Conservation (phyloP, 2,329 filamentous ascomycete genomes). For the Sclerotinia glacialis region DNA sequence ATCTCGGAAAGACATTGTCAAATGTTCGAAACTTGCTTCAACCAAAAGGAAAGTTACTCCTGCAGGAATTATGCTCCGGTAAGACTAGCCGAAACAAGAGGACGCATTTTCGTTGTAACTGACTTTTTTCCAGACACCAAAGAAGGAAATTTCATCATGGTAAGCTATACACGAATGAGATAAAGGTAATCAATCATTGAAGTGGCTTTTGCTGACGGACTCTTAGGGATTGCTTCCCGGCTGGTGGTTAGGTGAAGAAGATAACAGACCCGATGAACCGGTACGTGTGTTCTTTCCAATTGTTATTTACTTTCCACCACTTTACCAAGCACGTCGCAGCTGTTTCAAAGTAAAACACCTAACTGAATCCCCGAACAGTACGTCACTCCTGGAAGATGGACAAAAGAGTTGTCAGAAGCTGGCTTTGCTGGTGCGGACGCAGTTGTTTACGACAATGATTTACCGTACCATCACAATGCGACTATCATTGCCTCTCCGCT, state of each 20-base stretch:
- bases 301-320: slow-evolving; percentile 18
- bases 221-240: not conserved
- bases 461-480: slow-evolving; percentile 30
- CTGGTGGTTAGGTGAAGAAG: slow-evolving; percentile 29
- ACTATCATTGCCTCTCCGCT: slow-evolving; percentile 27
- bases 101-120: not conserved
- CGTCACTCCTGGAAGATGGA: slow-evolving; percentile 34
- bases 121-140: not conserved
- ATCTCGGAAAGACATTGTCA: slow-evolving; percentile 24
- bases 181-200: not conserved
- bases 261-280: slow-evolving; percentile 33
- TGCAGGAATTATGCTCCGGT: slow-evolving; percentile 25
- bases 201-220: not conserved
- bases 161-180: not conserved
- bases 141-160: not conserved
- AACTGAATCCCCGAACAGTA: not conserved
- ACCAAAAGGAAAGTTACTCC: slow-evolving; percentile 24
- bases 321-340: not conserved
- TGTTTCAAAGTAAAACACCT: not conserved
- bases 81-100: not conserved
- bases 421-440: slow-evolving; percentile 40
- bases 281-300: not conserved
- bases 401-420: slow-evolving; percentile 29
- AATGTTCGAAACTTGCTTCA: slow-evolving; percentile 28
- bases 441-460: slow-evolving; percentile 30